These are phyloP conservation scores for Priceomyces haplophilus DNA, from an alignment of 805 yeast genomes.

Conservation along the genomic window DNA sequence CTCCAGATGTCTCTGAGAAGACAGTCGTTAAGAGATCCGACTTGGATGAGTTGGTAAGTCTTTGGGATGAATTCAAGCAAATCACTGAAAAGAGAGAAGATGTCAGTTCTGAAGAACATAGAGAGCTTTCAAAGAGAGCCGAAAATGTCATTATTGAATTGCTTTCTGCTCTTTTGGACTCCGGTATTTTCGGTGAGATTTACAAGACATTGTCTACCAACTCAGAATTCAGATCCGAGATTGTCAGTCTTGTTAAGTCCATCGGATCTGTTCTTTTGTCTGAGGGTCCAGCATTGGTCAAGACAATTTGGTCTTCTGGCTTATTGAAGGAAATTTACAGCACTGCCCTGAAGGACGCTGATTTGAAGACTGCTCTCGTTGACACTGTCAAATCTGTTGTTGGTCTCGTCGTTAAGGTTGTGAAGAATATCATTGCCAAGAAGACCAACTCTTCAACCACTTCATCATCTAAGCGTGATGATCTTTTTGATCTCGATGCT, in stretches of 20 bases:
- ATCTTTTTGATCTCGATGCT: conserved; percentile 23
- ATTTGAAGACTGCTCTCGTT: conserved; percentile 32
- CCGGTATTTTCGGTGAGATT: conserved; percentile 38
- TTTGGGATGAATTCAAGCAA: conserved; percentile 32
- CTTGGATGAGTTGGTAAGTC: conserved; percentile 28
- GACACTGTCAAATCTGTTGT: conserved; percentile 29
- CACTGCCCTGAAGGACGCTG: conserved; percentile 28
- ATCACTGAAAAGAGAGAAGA: conserved; percentile 36
- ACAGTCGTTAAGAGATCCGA: conserved; percentile 35
- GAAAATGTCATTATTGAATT: conserved; percentile 35
- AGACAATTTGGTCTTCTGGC: conserved; percentile 42
- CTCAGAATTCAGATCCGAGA: conserved; percentile 23
- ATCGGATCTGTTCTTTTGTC: conserved; percentile 33
- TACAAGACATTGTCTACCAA: conserved; percentile 34
- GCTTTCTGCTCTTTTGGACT: conserved; percentile 32
- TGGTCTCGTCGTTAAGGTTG: background rate
- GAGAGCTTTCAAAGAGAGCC: conserved; percentile 33
- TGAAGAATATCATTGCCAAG: conserved; percentile 19
- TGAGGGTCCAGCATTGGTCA: conserved; percentile 40
- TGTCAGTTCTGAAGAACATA: conserved; percentile 25
- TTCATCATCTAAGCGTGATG: conserved; percentile 14
- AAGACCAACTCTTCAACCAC: conserved; percentile 8
- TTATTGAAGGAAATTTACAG: conserved; percentile 31
- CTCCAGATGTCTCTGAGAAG: conserved; percentile 23
- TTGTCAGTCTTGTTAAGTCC: conserved; percentile 26